phyloP scores from a whole-genome alignment of 2,329 filamentous ascomycete species.

The Penicillium nordicum region DNA sequence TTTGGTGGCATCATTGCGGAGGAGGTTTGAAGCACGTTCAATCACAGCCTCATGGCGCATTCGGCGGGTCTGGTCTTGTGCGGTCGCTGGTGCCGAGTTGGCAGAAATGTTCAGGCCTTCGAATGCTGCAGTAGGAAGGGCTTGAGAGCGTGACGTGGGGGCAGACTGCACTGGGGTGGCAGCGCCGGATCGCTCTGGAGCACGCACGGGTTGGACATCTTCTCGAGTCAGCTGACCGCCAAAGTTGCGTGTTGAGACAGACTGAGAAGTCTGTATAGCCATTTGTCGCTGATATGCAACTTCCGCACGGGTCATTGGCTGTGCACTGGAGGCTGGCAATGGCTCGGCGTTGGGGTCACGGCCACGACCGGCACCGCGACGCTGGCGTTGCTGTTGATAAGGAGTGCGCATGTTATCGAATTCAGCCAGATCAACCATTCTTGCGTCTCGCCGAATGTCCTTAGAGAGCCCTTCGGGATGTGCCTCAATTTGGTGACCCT shows the following conservation, averaged over 20 bases:
- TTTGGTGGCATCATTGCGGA: constrained; percentile 73
- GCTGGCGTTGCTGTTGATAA: constrained; percentile 62
- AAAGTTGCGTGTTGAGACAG: constrained; percentile 74
- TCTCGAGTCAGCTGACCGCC: constrained; percentile 72
- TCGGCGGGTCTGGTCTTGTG: constrained; percentile 76
- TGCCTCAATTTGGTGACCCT: constrained; percentile 82
- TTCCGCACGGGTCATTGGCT: constrained; percentile 79
- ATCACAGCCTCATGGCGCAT: constrained; percentile 80
- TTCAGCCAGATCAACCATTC: constrained; percentile 78
- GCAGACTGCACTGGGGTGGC: constrained; percentile 27
- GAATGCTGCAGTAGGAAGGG: constrained; percentile 42
- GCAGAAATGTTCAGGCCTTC: constrained; percentile 50
- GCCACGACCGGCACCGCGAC: constrained; percentile 63
- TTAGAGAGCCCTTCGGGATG: constrained; percentile 80
- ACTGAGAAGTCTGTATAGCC: constrained; percentile 84
- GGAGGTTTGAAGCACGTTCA: constrained; percentile 75
- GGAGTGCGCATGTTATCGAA: constrained; percentile 78
- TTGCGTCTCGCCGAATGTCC: constrained; percentile 75
- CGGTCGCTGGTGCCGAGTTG: constrained; percentile 51
- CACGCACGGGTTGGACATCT: constrained; percentile 46
- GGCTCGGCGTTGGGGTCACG: constrained; percentile 84
- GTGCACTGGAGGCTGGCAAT: constrained; percentile 70
- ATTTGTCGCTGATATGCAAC: constrained; percentile 87
- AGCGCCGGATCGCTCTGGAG: constrained; percentile 39
- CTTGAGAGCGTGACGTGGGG: constrained; percentile 21